Evolutionary conservation across 441 rosid species (phyloP), one percentile per base, ranked within the genome.

Genomic region (Dalechampia spathulata): DNA sequence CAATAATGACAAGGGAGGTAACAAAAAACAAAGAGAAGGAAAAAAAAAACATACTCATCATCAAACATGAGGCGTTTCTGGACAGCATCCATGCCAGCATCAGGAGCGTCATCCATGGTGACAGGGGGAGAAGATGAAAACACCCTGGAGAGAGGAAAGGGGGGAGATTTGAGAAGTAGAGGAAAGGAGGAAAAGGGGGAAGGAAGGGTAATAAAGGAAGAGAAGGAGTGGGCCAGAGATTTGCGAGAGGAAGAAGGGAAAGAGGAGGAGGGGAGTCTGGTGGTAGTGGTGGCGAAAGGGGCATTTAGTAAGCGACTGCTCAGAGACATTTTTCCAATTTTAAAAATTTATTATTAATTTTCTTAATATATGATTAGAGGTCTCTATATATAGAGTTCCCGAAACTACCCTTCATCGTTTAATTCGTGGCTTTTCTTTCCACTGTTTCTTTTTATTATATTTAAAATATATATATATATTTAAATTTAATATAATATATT

Each of bases 1-100:
- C n/a, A n/a, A n/a, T n/a, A n/a, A n/a, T n/a, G n/a, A n/a, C n/a
- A n/a, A 8, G 3, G 21, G 27, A 27, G 0, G 32, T 13, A 7
- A 36, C 25, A 42, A 49, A 16, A 21, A 14, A 17, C 14, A 8
- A 0, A 30, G 55, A 66, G 1, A 6, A 25, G 21, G 48, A 10
- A 23, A 2, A 23, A 34, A 39, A 43, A 12, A 27, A 75, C 86
- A 63, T 64, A 92, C 98, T 92, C 94, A 73, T 92, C 98, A 21
- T 86, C 98, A 45, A 92, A 84, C 98, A 92, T 88, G 77, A 92
- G 98, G 70, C 98, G 95, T 22, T 94, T 70, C 80, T 92, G 96
- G 65, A 92, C 96, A 49, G 96, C 94, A 70, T 92, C 98, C 96
- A 92, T 92, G 71, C 82, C 86, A n/a, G 85, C 75, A 43, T 81